Conservation (phyloP, 108 stramenopile genomes). For the Nitzschia sp. region DNA sequence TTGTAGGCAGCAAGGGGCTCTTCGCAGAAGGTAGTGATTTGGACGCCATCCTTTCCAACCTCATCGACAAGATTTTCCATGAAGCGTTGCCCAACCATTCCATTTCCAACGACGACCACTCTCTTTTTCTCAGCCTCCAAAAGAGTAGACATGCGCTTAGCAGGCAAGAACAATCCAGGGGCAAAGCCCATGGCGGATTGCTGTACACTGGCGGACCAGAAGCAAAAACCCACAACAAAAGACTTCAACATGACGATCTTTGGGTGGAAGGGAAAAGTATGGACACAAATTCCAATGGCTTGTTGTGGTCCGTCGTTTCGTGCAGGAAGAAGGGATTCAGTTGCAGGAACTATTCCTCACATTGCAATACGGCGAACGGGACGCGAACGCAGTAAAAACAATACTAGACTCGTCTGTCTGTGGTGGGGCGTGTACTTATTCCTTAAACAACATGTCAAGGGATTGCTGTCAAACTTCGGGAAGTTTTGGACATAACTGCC, state of each 20-base stretch:
- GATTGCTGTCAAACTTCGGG: no score
- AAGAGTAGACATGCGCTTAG: background rate
- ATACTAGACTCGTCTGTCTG: no score
- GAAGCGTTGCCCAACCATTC: conserved; percentile 94
- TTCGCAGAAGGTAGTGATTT: conserved; percentile 89
- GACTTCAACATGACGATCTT: background rate
- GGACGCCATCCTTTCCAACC: conserved; percentile 45
- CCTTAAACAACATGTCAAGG: no score
- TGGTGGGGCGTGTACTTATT: no score
- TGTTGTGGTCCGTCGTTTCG: no score
- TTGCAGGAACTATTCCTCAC: no score
- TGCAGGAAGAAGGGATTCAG: no score
- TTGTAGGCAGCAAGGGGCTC: conserved; percentile 92
- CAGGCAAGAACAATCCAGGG: background rate
- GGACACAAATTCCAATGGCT: no score
- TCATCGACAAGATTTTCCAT: conserved; percentile 88
- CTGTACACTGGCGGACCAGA: conserved; percentile 2
- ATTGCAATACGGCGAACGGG: no score
- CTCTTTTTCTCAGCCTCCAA: conserved; percentile 55
- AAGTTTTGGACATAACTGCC: no score
- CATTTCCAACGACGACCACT: conserved; percentile 88
- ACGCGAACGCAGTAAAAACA: no score
- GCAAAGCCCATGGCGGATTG: background rate
- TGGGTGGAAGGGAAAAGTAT: no score
- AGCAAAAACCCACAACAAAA: background rate